Base-by-base conservation (phyloP, 164 flowering plant species). In the Sedum album region DNA sequence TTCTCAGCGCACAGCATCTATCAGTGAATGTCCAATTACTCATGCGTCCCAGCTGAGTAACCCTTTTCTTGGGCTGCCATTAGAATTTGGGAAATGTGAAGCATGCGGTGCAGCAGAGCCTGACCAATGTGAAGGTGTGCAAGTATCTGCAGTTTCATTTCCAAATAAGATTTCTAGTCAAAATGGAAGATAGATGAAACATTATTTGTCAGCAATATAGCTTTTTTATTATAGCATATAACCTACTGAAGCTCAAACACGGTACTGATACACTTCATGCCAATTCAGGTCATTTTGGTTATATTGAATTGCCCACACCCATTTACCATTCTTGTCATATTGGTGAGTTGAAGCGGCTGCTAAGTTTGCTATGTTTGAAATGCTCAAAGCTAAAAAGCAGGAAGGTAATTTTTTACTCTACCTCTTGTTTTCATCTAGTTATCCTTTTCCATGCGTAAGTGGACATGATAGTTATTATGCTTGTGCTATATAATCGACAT, bases 231-330 rank as follows among this genome's bases (percentile, higher is more conserved):
- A 55, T 23, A 23, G 17, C 28, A 30, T 57, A 57, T 26, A 2
- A 28, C 28, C 28, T 23, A 57, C 31, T 57, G 33, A 26, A 28
- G 62, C 18, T 57, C 6, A 11, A 28, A 26, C 31, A 26, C 28
- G 15, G 20, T 57, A 57, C 6, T 57, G 62, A 57, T 57, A 57
- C 15, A 4, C 33, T 2, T 57, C 6, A 26, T 28, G 28, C 20
- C 33, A 26, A 57, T 80, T 78, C 89, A 94, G 98, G 98, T 53
- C 98, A 94, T 78, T 91, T 91, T 78, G 98, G 98, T 46, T 91
- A 81, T 68, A 87, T 94, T 66, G 81, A 94, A 26, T 76, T 94
- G 41, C 98, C 98, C 2, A 76, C 83, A 35, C 93, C 96, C 10
- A 76, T 94, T 63, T 94, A 82, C 72, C 95, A 91, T 78, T 95